Base-by-base conservation (phyloP, 2,329 filamentous ascomycete genomes). In the Reticulascus tulasneorum region DNA sequence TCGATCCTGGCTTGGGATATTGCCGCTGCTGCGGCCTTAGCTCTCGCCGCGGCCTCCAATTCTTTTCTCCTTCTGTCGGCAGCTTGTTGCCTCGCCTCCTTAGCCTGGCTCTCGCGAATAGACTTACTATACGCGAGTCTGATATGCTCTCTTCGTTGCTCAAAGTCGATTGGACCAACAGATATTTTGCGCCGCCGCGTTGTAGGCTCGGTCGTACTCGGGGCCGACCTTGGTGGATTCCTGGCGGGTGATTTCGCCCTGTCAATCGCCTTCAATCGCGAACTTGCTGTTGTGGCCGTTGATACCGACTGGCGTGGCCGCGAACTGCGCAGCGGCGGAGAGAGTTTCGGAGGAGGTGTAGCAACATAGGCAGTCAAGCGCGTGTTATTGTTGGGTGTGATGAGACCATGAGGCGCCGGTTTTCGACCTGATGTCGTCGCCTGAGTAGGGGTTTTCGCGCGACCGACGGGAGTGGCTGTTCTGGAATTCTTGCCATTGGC, bases 51-150 rank as follows among this genome's bases (percentile, higher is more conserved):
- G 40, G 62, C 63, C 48, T 74, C 67, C 52, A 71, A 58, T 45
- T 75, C 71, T 53, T 67, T 66, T 50, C 60, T 72, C 44, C 69
- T 65, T 46, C 69, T 73, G 43, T 78, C 73, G 16, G 71, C 72
- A 22, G 73, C 73, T 33, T 64, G 64, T 54, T 71, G 63, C 52
- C 71, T 69, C 33, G 68, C 71, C 38, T 73, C 71, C n/a, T 67
- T 60, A 40, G 75, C 80, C 53, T 86, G 81, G 49, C 68, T 84
- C 53, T 87, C 84, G 45, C 83, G 77, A 30, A 93, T 80, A n/a
- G 84, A 87, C 55, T 85, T 86, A 49, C 80, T 90, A 58, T 94
- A 91, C 11, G 87, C 88, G 38, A 88, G 78, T 49, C 90, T 84
- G 50, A 94, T 94, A 42, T 82, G 80, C 53, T 88, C 83, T 49